Evolutionary conservation across 2,329 filamentous ascomycete species (phyloP).

Genomic region (Ophiostoma tasmaniense): DNA sequence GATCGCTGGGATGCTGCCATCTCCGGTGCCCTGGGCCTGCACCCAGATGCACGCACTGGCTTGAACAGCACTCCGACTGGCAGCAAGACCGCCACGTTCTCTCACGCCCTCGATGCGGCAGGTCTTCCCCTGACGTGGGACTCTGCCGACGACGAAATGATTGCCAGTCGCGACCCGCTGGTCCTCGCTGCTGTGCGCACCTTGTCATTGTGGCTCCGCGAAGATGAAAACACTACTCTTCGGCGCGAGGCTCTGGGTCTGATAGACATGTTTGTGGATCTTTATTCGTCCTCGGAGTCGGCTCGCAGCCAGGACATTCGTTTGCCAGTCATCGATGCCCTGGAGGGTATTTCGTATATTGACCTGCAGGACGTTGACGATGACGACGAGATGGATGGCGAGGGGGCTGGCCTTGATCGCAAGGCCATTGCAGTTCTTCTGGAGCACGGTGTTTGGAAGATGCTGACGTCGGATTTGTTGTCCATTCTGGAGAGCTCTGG

Average conservation of each 20-base stretch:
- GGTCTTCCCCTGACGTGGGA: slow-evolving; percentile 50
- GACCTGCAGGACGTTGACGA: slow-evolving; percentile 23
- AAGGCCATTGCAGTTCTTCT: slow-evolving; percentile 33
- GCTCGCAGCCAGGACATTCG: slow-evolving; percentile 42
- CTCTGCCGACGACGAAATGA: slow-evolving; percentile 38
- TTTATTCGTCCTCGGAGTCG: slow-evolving; percentile 36
- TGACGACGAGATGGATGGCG: slow-evolving; percentile 19
- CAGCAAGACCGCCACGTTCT: background rate
- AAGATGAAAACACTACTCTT: slow-evolving; percentile 55
- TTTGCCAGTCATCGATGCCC: slow-evolving; percentile 47
- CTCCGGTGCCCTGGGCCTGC: slow-evolving; percentile 53
- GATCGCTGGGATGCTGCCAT: slow-evolving; percentile 61
- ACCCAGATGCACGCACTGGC: slow-evolving; percentile 45
- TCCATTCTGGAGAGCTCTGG: slow-evolving; percentile 29
- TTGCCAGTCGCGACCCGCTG: slow-evolving; percentile 47
- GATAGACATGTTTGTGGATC: slow-evolving; percentile 54
- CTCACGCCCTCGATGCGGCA: slow-evolving; percentile 20
- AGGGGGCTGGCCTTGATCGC: slow-evolving; percentile 34
- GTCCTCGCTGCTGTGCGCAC: slow-evolving; percentile 50
- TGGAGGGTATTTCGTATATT: slow-evolving; percentile 48
- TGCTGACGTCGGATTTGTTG: slow-evolving; percentile 43
- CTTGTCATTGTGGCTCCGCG: slow-evolving; percentile 58
- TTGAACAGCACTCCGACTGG: background rate
- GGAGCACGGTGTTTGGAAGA: slow-evolving; percentile 45
- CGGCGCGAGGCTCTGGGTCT: slow-evolving; percentile 50